phyloP scores from a whole-genome alignment of 2,329 filamentous ascomycete species.

The Pseudodiploospora longispora region DNA sequence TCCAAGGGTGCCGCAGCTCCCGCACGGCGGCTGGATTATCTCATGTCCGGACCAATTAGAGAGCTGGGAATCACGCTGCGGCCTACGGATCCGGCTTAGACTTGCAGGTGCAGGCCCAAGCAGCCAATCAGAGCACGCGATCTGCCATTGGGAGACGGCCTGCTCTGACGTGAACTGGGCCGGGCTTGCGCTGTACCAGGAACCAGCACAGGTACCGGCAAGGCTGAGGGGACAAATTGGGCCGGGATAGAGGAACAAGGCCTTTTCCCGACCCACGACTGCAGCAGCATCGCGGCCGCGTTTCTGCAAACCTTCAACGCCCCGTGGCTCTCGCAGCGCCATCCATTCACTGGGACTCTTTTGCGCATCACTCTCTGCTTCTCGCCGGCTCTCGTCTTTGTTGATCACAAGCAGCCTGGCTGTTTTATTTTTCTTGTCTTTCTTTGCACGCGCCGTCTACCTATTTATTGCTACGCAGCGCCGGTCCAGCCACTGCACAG shows the following conservation, averaged over 20 bases:
- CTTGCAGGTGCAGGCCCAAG: background rate
- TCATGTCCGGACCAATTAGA: conserved; percentile 4
- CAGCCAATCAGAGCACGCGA: conserved; percentile 2
- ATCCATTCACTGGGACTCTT: background rate
- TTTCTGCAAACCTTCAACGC: conserved; percentile 2
- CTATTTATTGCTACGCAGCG: conserved; percentile 5
- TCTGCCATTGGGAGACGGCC: background rate
- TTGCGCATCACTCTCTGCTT: too few species aligned
- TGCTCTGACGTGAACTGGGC: background rate
- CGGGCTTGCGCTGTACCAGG: too few species aligned
- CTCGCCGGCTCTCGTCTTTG: background rate
- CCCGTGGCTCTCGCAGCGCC: background rate
- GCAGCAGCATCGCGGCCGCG: background rate
- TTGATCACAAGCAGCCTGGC: background rate
- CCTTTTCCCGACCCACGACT: conserved; percentile 1
- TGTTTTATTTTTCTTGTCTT: background rate
- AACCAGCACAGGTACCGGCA: background rate
- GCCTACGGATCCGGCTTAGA: conserved; percentile 4
- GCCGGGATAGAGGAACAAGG: conserved; percentile 1
- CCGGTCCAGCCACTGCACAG: background rate
- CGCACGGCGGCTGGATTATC: conserved; percentile 7
- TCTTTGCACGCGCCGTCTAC: background rate
- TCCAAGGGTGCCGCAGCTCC: background rate
- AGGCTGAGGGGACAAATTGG: conserved; percentile 9
- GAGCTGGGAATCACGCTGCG: background rate